A percentile compares a stretch with the other conserved stretches of the same genome.
Conservation (phyloP, 805 yeast species). For the Kockiozyma suomiensis region DNA sequence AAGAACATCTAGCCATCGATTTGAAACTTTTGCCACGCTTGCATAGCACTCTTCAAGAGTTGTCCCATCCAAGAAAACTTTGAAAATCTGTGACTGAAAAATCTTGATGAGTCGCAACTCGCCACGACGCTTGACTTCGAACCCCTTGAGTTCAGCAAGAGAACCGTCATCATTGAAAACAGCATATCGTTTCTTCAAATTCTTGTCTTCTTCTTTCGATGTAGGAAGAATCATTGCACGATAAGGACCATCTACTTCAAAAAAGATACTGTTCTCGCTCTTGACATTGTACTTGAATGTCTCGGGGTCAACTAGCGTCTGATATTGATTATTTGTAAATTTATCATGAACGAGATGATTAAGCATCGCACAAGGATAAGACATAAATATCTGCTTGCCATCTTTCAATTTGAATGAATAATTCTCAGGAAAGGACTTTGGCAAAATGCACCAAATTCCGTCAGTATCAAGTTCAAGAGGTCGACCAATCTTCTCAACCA, state of each 20-base stretch:
- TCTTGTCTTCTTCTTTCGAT: slow-evolving; percentile 96
- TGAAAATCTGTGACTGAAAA: slow-evolving; percentile 92
- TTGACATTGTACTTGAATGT: slow-evolving; percentile 69
- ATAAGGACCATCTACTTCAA: slow-evolving; percentile 98
- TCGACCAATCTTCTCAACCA: slow-evolving; percentile 91
- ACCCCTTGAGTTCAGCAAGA: slow-evolving; percentile 93
- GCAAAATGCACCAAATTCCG: slow-evolving; percentile 99
- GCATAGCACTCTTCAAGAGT: slow-evolving; percentile 77
- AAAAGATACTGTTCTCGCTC: slow-evolving; percentile 92
- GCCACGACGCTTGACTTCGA: slow-evolving; percentile 95
- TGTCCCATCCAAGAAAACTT: slow-evolving; percentile 83
- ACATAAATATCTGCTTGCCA: slow-evolving; percentile 75
- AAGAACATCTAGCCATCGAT: slow-evolving; percentile 92
- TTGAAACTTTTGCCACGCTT: slow-evolving; percentile 90
- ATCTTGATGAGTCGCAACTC: slow-evolving; percentile 90
- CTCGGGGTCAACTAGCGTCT: slow-evolving; percentile 73
- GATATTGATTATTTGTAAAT: slow-evolving; percentile 94
- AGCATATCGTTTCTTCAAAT: slow-evolving; percentile 93
- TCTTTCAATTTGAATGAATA: slow-evolving; percentile 67
- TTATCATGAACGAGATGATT: slow-evolving; percentile 87
- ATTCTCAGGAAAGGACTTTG: slow-evolving; percentile 90
- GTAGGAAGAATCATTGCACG: slow-evolving; percentile 97
- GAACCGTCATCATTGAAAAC: slow-evolving; percentile 95
- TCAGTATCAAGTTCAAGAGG: slow-evolving; percentile 97
- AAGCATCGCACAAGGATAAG: slow-evolving; percentile 95